Base-by-base conservation (phyloP, 441 rosid genomes). In the Eutrema salsugineum region DNA sequence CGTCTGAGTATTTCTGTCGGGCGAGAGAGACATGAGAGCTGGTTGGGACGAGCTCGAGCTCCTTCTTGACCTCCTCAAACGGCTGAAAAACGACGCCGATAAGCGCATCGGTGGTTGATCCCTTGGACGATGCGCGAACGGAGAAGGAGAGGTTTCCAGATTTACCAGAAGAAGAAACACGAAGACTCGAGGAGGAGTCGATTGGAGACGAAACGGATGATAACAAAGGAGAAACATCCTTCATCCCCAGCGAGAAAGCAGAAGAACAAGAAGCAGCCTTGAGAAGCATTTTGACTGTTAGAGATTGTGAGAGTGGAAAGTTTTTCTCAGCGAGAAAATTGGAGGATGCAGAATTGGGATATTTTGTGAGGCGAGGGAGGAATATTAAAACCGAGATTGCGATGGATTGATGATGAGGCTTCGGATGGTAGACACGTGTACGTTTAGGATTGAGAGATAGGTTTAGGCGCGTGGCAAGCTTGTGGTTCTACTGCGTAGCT, bases 41-140 rank as follows among this genome's bases (percentile, higher is more conserved):
- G 77, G 65, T 71, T 11, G 85, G 83, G 66, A 85, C 82, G 39
- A 78, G 85, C 66, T 77, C 81, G 49, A 83, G 75, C 69, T 81
- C 86, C 59, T 81, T 81, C 78, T 85, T 85, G 50, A 85, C 80
- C 47, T 83, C 89, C 57, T 83, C 80, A 8, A 85, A 76, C 4
- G 83, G 88, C 76, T 77, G 55, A 32, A 84, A 77, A 14, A 75
- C 62, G n/a, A 72, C 81, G 22, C 81, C 83, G 63, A 63, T 49
- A 4, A 68, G 33, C 24, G 33, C 56, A 55, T 51, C 11, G 7
- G 66, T 36, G 50, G 30, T 70, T 14, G 79, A 59, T n/a, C 16
- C 48, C 20, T 70, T 70, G 1, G 80, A 33, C 10, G 74, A 33
- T 12, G 74, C 79, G 42, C 58, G 78, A 64, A 68, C 71, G 17